Conservation (phyloP, 1,284 basidiomycete species). For the Ustilago nuda region DNA sequence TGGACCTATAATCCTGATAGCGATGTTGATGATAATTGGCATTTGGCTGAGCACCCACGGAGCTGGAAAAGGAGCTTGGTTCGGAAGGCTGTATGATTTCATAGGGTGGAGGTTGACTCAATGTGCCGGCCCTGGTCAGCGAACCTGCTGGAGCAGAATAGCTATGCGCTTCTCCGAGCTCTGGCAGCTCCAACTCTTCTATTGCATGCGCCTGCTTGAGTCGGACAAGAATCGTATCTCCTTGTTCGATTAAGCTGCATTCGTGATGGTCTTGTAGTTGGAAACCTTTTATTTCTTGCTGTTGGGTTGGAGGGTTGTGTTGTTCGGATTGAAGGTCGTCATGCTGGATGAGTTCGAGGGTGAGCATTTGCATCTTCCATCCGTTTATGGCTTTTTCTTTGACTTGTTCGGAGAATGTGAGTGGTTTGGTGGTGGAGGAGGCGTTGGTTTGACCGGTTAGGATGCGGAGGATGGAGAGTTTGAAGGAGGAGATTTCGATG, state of each 20-base stretch:
- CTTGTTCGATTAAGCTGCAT: constrained; percentile 65
- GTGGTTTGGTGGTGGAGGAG: constrained; percentile 39
- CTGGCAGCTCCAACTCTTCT: constrained; percentile 59
- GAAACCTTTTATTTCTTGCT: constrained; percentile 48
- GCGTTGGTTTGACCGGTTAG: constrained; percentile 59
- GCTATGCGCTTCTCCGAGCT: constrained; percentile 47
- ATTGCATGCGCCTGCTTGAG: constrained; percentile 47
- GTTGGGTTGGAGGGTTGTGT: background rate
- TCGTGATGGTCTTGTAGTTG: constrained; percentile 65
- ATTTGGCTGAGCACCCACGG: constrained; percentile 64
- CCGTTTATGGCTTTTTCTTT: constrained; percentile 65
- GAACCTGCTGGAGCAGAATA: constrained; percentile 56
- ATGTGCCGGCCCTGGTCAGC: constrained; percentile 49
- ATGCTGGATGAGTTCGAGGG: constrained; percentile 63
- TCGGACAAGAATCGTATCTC: constrained; percentile 64
- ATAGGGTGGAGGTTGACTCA: constrained; percentile 58
- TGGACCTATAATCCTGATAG: constrained; percentile 59
- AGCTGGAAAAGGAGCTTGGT: constrained; percentile 66
- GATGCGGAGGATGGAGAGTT: constrained; percentile 61
- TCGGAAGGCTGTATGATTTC: constrained; percentile 58
- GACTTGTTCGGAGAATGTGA: constrained; percentile 63
- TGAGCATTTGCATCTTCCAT: constrained; percentile 66
- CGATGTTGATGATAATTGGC: constrained; percentile 64
- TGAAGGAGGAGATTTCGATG: constrained; percentile 57
- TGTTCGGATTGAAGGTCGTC: constrained; percentile 52